phyloP scores from a whole-genome alignment of 129 eudicot genomes.

The Lonicera japonica region DNA sequence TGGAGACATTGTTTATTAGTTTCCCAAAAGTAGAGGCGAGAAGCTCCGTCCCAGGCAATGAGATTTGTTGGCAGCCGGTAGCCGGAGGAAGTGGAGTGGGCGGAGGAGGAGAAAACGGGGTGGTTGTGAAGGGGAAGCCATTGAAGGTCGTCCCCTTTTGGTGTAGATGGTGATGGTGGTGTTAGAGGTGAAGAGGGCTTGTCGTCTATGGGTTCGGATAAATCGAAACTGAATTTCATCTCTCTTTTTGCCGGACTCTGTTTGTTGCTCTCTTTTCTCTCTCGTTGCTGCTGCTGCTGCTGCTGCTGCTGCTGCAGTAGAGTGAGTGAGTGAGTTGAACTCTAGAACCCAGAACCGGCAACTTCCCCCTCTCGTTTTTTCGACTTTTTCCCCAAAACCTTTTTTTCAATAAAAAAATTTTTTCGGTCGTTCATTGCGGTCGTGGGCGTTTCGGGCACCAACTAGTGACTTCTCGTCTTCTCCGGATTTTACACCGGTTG shows the following conservation, averaged over 20 bases:
- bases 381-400: no score
- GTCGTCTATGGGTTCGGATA: slow-evolving; percentile 26
- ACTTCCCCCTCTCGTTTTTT: no score
- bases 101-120: slow-evolving; percentile 50
- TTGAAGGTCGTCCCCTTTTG: slow-evolving; percentile 62
- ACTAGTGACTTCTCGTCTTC: no score
- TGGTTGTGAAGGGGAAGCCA: slow-evolving; percentile 85
- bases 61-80: slow-evolving; percentile 31
- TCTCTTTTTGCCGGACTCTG: neutral
- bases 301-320: no score
- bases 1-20: slow-evolving; percentile 40
- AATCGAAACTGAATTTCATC: slow-evolving; percentile 61
- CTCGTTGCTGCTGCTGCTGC: no score
- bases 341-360: no score
- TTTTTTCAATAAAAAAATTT: no score
- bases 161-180: slow-evolving; percentile 43
- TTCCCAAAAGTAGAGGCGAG: slow-evolving; percentile 89
- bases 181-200: slow-evolving; percentile 26
- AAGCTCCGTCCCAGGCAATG: slow-evolving; percentile 92
- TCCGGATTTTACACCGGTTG: no score
- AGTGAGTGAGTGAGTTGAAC: no score
- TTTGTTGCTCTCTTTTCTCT: neutral
- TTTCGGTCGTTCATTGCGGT: no score
- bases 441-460: no score
- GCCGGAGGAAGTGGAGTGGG: slow-evolving; percentile 4